Evolutionary conservation across 1,284 basidiomycete species (phyloP).

Genomic region (Trametes hirsuta): DNA sequence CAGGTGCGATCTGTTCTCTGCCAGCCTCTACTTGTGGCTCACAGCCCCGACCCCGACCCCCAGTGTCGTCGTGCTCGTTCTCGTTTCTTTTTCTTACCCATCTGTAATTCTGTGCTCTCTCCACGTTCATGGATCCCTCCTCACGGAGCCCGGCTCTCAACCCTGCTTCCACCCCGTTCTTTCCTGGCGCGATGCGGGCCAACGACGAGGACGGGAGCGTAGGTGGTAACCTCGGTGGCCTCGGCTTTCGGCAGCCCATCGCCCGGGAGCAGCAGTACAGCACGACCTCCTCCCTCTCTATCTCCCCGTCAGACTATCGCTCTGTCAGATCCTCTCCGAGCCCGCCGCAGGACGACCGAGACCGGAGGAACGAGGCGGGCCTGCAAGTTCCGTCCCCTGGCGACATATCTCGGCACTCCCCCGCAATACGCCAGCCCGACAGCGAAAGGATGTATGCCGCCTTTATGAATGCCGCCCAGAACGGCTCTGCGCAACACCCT

Average conservation of each 20-base stretch:
- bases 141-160: conserved; percentile 75
- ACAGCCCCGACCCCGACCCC: conserved; percentile 4
- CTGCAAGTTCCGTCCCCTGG: conserved; percentile 35
- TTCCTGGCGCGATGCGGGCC: conserved; percentile 65
- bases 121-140: conserved; percentile 49
- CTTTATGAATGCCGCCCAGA: conserved; percentile 50
- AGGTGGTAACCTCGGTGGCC: conserved; percentile 30
- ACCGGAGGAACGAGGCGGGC: conserved; percentile 31
- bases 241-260: conserved; percentile 50
- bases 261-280: conserved; percentile 57
- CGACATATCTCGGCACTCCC: conserved; percentile 48
- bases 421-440: conserved; percentile 51
- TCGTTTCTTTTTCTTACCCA: conserved; percentile 1
- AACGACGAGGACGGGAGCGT: conserved; percentile 51
- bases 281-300: conserved; percentile 55
- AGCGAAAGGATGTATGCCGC: conserved; percentile 45
- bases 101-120: conserved; percentile 19
- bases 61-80: conserved; percentile 31
- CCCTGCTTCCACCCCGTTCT: conserved; percentile 81
- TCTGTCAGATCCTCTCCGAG: conserved; percentile 73
- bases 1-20: conserved; percentile 25
- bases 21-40: conserved; percentile 15
- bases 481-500: conserved; percentile 9
- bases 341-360: conserved; percentile 47
- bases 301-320: conserved; percentile 64